Evolutionary conservation across 2,329 filamentous ascomycete genomes (phyloP).

Genomic region (Aspergillus pseudoviridinutans): DNA sequence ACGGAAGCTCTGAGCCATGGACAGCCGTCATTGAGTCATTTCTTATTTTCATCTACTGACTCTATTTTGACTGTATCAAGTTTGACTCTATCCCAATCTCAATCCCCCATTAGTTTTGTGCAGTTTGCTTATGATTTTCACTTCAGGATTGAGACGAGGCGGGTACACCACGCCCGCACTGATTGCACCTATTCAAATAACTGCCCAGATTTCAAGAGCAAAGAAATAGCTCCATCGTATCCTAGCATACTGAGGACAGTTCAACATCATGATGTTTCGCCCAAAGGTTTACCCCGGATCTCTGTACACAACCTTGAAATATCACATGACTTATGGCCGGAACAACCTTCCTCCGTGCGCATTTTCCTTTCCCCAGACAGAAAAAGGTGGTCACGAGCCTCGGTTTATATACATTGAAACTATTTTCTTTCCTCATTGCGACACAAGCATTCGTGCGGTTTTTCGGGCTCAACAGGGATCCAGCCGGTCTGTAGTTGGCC

Average conservation of each 20-base stretch:
- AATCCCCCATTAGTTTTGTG: background rate
- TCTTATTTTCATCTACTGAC: background rate
- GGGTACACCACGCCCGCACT: background rate
- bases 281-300: background rate
- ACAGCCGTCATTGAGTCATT: background rate
- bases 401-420: background rate
- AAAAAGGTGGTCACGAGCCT: background rate
- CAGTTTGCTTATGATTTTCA: background rate
- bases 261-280: background rate
- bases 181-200: background rate
- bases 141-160: background rate
- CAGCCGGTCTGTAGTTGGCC: background rate
- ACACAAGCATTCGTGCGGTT: background rate
- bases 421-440: background rate
- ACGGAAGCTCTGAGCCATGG: background rate
- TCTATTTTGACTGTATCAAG: background rate
- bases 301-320: background rate
- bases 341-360: background rate
- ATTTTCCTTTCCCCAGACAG: background rate
- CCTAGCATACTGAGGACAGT: background rate
- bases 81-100: background rate
- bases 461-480: background rate
- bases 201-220: background rate
- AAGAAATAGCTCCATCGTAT: background rate
- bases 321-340: constrained; percentile 3